Conservation (phyloP, 2,329 filamentous ascomycete genomes). For the Aspergillus sp. region DNA sequence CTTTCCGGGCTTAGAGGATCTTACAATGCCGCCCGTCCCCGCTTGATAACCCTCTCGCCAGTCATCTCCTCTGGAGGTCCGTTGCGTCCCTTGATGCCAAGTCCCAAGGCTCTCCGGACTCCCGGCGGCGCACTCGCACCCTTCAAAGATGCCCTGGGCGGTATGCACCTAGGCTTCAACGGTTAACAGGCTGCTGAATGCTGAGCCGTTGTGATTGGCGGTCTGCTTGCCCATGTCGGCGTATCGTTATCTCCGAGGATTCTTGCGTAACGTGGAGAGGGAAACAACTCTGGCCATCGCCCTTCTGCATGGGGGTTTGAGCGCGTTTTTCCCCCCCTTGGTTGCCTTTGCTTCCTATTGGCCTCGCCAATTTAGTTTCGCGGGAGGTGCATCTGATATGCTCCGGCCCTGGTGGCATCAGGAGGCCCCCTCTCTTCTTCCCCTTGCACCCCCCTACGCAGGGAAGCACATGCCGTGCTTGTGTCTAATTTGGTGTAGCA, state of each 20-base stretch:
- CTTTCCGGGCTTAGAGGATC: background rate
- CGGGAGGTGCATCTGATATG: background rate
- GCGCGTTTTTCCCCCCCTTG: background rate
- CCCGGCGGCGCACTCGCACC: constrained; percentile 9
- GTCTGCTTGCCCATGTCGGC: background rate
- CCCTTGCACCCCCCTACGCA: background rate
- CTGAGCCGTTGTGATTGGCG: background rate
- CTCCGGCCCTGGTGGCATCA: constrained; percentile 5
- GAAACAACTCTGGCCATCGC: background rate
- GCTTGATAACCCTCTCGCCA: background rate
- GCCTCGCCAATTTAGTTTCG: background rate
- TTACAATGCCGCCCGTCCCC: background rate
- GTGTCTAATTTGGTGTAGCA: constrained; percentile 1
- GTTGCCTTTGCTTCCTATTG: background rate
- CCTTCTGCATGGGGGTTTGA: background rate
- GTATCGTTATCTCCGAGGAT: constrained; percentile 6
- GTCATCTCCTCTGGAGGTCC: background rate
- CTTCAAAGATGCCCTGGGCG: background rate
- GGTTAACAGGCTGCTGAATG: background rate
- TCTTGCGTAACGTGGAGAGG: constrained; percentile 8
- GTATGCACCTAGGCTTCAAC: background rate
- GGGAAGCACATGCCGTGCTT: constrained; percentile 10
- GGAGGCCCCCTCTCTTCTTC: background rate
- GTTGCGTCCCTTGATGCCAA: constrained; percentile 10
- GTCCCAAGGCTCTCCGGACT: constrained; percentile 6